These are phyloP conservation scores for Cudoniella acicularis DNA, from an alignment of 495 filamentous ascomycete species.

Conservation along the genomic window DNA sequence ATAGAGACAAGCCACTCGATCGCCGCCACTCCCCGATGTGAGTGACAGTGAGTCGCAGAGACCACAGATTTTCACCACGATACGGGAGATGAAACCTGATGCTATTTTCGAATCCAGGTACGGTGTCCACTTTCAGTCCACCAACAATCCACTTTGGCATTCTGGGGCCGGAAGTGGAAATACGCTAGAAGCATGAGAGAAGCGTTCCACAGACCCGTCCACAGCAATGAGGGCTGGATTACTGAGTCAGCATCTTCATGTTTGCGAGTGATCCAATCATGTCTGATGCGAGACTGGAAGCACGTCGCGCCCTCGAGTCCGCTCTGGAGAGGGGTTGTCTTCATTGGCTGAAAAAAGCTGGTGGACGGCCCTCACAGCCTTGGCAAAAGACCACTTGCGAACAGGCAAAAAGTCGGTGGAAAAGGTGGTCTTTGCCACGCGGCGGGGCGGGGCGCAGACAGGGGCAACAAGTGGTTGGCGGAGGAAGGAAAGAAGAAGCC, in stretches of 20 bases:
- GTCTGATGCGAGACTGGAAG: background rate
- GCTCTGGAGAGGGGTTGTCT: background rate
- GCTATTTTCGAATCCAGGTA: background rate
- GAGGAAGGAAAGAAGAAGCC: background rate
- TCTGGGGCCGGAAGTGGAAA: conserved; percentile 3
- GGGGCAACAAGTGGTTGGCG: background rate
- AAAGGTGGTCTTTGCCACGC: conserved; percentile 6
- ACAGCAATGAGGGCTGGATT: background rate
- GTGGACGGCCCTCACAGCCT: background rate
- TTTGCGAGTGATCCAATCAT: background rate
- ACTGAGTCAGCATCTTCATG: background rate
- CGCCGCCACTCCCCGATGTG: background rate
- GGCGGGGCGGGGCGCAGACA: background rate
- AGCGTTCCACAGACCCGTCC: conserved; percentile 1
- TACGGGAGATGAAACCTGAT: background rate
- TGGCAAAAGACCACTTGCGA: background rate
- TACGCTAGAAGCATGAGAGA: conserved; percentile 3
- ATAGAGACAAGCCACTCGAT: background rate
- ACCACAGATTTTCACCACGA: background rate
- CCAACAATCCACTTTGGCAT: background rate
- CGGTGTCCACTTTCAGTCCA: background rate
- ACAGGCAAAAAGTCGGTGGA: background rate
- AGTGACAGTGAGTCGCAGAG: background rate
- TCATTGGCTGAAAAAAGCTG: background rate
- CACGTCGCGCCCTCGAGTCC: background rate